phyloP scores from a whole-genome alignment of 306 rosid genomes.

The Malus orientalis region DNA sequence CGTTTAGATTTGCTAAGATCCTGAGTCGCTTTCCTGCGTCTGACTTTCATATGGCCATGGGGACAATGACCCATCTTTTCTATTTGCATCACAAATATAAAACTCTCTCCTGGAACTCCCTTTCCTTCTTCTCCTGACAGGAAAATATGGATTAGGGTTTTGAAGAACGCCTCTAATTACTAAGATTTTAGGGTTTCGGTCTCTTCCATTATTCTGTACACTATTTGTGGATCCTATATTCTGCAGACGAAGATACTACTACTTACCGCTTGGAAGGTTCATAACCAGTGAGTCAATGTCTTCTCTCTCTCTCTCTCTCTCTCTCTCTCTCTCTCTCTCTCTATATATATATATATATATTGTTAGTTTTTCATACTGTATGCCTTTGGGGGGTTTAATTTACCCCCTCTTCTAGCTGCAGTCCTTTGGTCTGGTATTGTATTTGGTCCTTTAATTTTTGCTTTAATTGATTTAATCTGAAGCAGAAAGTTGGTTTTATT shows the following conservation, averaged over 20 bases:
- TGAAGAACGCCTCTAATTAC: background rate
- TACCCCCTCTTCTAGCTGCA: background rate
- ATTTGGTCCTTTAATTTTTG: background rate
- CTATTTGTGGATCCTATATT: background rate
- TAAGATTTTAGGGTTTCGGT: background rate
- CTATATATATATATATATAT: background rate
- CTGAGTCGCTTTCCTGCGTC: constrained; percentile 32
- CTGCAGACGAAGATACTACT: background rate
- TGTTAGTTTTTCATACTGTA: background rate
- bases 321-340: no score
- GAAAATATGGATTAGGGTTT: constrained; percentile 20
- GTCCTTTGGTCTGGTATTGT: background rate
- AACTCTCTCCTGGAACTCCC: constrained; percentile 1
- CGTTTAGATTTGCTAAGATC: constrained; percentile 23
- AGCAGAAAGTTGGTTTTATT: background rate
- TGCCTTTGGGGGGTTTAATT: background rate
- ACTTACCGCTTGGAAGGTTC: background rate
- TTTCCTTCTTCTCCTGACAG: constrained; percentile 6
- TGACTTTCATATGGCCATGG: constrained; percentile 33
- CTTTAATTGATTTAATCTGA: background rate
- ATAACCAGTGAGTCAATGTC: background rate
- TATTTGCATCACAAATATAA: background rate
- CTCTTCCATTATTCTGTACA: background rate
- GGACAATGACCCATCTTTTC: constrained; percentile 31
- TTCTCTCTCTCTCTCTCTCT: background rate